Evolutionary conservation across 768 basidiomycete species (phyloP), one percentile per base, ranked within the genome.

Genomic region (Boletus rubropictus): DNA sequence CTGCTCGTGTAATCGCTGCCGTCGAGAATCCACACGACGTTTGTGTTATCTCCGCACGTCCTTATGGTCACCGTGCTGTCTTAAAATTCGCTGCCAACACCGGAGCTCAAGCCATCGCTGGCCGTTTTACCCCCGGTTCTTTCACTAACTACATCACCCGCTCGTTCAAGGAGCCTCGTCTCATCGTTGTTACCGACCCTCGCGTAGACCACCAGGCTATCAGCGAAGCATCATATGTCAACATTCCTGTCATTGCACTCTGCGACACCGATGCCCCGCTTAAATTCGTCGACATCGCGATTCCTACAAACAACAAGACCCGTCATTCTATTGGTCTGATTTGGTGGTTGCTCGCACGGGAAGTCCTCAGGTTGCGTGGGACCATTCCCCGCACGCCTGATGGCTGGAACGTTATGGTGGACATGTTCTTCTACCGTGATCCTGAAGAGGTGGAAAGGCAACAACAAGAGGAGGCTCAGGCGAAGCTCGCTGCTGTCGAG

Each of bases 121-220:
- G 96, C 63, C 91, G 96, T 62, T 98, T 99, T 78, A 98, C 95
- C 55, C 95, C 95, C 61, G 95, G 95, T 78, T 87, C 83, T 58
- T 96, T 98, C 77, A 98, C 96, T 68, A 99, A 99, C 78, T 97
- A 97, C 79, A 95, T 95, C 79, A 96, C 92, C 60, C 91, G 90
- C 64, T 96, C 93, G 51, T 99, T 98, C 89, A 98, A 97, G 78
- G 96, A 99, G 75, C 96, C 96, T 60, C 91, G 96, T 61, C 81
- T 99, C 52, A 94, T 99, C 70, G 68, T 99, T 64, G 95, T 99
- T 53, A 97, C 95, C 69, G 96, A 99, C 76, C 96, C 96, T 58
- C 90, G 96, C 57, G 90, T 97, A 55, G 96, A 98, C 75, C 96
- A 98, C 80, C 96, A 99, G 74, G 96, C 96, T 56, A 99, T 99